Evolutionary conservation across 441 rosid species (phyloP).

Genomic region (Raphanus hybrid): DNA sequence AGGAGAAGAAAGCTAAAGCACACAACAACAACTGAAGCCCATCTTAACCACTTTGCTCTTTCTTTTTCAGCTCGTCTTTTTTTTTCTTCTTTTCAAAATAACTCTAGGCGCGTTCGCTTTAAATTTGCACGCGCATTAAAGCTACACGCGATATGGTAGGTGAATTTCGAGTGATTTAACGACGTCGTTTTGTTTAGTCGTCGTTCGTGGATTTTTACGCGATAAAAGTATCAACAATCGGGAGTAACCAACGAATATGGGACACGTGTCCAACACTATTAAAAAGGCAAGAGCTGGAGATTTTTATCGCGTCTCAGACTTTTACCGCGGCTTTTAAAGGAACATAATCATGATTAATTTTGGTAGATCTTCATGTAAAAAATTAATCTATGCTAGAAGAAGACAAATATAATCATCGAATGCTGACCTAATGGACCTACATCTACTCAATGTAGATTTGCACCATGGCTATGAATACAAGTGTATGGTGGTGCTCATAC

Average conservation of each 20-base stretch:
- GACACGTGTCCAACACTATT: conserved; percentile 8
- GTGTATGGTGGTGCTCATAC: background rate
- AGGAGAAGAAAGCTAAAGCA: conserved; percentile 33
- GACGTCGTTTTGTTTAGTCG: conserved; percentile 2
- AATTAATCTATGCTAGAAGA: background rate
- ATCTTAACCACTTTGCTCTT: conserved; percentile 44
- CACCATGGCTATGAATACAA: conserved; percentile 11
- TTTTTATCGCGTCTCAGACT: conserved; percentile 25
- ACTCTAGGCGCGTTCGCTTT: conserved; percentile 25
- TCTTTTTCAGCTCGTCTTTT: conserved; percentile 34
- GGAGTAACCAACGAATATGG: background rate
- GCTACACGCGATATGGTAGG: conserved; percentile 40
- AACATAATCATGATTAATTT: conserved; percentile 41
- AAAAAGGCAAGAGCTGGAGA: conserved; percentile 30
- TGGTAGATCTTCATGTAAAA: conserved; percentile 14
- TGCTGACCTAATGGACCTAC: conserved; percentile 35
- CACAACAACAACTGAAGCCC: conserved; percentile 46
- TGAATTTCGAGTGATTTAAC: conserved; percentile 7
- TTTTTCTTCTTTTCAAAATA: background rate
- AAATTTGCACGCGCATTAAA: conserved; percentile 22
- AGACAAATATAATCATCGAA: conserved; percentile 39
- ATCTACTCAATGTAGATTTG: conserved; percentile 19
- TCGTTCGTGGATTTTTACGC: conserved; percentile 24
- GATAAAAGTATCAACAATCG: conserved; percentile 26
- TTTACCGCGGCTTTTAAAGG: conserved; percentile 37